Percentiles rank a stretch among this genome's conserved stretches.
Evolutionary conservation across 148 eudicot genomes (phyloP).

Genomic region (Arbutus unedo): DNA sequence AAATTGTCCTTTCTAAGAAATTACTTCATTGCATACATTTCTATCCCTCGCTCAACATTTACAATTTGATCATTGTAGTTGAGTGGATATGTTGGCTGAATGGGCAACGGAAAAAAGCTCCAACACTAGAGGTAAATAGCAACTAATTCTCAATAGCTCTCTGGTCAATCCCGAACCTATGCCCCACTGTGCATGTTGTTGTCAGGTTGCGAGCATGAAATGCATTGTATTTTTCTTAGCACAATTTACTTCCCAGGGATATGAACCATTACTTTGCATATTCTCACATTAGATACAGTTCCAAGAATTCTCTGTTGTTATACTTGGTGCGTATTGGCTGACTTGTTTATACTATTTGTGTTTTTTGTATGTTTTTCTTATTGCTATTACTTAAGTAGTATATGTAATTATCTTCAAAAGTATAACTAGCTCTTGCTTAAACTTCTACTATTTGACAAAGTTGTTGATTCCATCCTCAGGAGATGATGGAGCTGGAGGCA

Average conservation of each 20-base stretch:
- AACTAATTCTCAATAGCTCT: neutral
- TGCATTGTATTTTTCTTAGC: neutral
- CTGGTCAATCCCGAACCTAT: neutral
- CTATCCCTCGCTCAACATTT: neutral
- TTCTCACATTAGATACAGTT: neutral
- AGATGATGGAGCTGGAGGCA: constrained; percentile 85
- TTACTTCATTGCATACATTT: neutral
- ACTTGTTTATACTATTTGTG: neutral
- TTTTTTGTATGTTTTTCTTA: neutral
- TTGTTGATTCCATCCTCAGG: constrained; percentile 48
- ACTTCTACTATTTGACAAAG: constrained; percentile 1
- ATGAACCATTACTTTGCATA: neutral
- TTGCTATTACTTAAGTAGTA: neutral
- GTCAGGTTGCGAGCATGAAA: neutral
- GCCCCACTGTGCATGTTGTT: neutral
- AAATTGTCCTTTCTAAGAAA: neutral
- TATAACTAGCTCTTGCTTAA: neutral
- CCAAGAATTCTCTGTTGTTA: constrained; percentile 4
- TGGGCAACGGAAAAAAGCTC: constrained; percentile 88
- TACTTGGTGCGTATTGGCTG: neutral
- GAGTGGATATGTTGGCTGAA: constrained; percentile 99
- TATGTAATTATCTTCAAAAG: neutral
- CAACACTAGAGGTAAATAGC: constrained; percentile 75
- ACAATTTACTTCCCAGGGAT: neutral
- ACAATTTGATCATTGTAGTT: constrained; percentile 43